Evolutionary conservation across 805 yeast species (phyloP).

Genomic region (Candida boidinii): DNA sequence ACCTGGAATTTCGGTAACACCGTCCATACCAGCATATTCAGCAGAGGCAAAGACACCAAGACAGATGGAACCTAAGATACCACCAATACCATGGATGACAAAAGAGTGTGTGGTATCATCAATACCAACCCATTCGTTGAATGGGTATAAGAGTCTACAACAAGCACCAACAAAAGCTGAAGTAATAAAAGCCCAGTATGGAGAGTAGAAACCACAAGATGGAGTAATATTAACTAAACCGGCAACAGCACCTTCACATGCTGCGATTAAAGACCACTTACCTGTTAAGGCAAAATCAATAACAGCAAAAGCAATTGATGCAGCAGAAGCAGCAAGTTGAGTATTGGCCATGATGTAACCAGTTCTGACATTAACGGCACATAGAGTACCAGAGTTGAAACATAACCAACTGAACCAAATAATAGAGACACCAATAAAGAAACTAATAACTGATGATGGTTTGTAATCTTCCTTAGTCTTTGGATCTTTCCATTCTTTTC

Average conservation of each 20-base stretch:
- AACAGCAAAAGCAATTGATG: slow-evolving; percentile 78
- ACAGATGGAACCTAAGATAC: slow-evolving; percentile 71
- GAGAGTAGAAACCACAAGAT: slow-evolving; percentile 75
- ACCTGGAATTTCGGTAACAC: slow-evolving; percentile 32
- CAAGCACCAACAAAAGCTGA: slow-evolving; percentile 69
- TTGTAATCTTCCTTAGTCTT: slow-evolving; percentile 61
- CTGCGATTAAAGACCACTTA: slow-evolving; percentile 85
- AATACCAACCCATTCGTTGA: slow-evolving; percentile 65
- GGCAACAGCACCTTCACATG: slow-evolving; percentile 85
- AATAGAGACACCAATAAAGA: slow-evolving; percentile 73
- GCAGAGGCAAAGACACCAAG: slow-evolving; percentile 81
- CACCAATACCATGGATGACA: slow-evolving; percentile 94
- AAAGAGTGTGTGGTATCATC: slow-evolving; percentile 86
- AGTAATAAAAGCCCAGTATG: slow-evolving; percentile 77
- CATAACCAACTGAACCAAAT: slow-evolving; percentile 90
- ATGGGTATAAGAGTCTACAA: slow-evolving; percentile 77
- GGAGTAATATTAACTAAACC: slow-evolving; percentile 95
- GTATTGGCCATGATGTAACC: slow-evolving; percentile 80
- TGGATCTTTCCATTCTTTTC: slow-evolving; percentile 41
- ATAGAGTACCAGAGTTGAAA: slow-evolving; percentile 83
- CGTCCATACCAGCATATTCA: slow-evolving; percentile 32
- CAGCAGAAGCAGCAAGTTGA: slow-evolving; percentile 69
- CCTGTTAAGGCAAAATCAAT: slow-evolving; percentile 47
- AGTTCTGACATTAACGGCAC: slow-evolving; percentile 66
- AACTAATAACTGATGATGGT: slow-evolving; percentile 80